These are phyloP conservation scores for Tolypocladium endophyticum DNA, from an alignment of 2,329 filamentous ascomycete species.

Conservation along the genomic window DNA sequence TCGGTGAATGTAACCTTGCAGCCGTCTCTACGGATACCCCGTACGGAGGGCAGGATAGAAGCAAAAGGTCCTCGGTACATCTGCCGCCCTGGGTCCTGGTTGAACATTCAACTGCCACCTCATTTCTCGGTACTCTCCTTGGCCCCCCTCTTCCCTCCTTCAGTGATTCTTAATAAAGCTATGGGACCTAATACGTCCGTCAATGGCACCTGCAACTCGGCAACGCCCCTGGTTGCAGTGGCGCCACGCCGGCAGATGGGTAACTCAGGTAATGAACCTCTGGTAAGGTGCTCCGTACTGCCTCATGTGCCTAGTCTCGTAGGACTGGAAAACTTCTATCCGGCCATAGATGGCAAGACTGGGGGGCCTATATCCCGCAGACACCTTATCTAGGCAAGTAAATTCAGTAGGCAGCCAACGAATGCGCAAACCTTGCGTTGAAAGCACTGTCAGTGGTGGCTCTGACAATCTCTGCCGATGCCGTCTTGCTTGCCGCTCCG, in stretches of 20 bases:
- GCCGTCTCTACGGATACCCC: not conserved
- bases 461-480: not conserved
- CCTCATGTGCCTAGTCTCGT: not conserved
- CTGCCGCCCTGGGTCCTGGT: not conserved
- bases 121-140: too few relatives aligned
- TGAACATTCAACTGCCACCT: not conserved
- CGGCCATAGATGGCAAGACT: too few relatives aligned
- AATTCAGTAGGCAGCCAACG: not conserved
- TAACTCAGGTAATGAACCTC: too few relatives aligned
- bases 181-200: too few relatives aligned
- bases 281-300: too few relatives aligned
- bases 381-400: not conserved
- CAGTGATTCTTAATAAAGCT: not conserved
- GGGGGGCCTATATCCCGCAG: too few relatives aligned
- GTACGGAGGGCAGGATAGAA: not conserved
- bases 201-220: not conserved
- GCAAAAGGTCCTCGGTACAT: not conserved
- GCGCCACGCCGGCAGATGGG: not conserved
- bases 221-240: not conserved
- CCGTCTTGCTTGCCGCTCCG: not conserved
- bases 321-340: too few relatives aligned
- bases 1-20: not conserved
- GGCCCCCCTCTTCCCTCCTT: not conserved
- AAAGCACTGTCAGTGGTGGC: not conserved
- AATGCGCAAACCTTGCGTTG: not conserved